Base-by-base conservation (phyloP, 306 rosid species). In the Myrica gale region DNA sequence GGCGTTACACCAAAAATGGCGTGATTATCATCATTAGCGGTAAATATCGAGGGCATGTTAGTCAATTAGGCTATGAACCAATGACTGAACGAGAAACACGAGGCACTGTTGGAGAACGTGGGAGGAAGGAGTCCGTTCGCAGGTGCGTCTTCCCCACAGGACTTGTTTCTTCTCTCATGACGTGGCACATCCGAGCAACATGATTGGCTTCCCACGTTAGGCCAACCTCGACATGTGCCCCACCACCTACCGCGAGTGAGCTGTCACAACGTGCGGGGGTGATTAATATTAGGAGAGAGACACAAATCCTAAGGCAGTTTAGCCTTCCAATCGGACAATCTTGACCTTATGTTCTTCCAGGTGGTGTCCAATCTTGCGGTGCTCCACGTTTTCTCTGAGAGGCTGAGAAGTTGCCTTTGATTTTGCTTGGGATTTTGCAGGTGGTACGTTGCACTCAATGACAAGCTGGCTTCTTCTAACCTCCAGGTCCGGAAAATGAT, bases 211-310 rank as follows among this genome's bases (percentile, higher is more conserved):
- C 48, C 63, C 89, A 86, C 78, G 89, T 79, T 85, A 56, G 66
- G 90, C 82, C 80, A 81, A 77, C 81, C 77, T 47, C 55, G 87
- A 84, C 79, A 73, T 9, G 74, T 57, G 37, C 76, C 85, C 87
- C 77, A 55, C 76, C 84, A 83, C 78, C 76, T 51, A 86, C 88
- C 55, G 70, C 69, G 80, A 76, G 78, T 93, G 94, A 91, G 90
- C 91, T 91, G 94, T 90, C 86, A 81, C 71, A 80, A 84, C 79
- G 86, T 89, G 95, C 76, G 77, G 72, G 78, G 74, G 55, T 17
- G 83, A 63, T 52, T 41, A 12, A 12, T 66, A 10, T 21, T 46
- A 5, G 21, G 3, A 32, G 19, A 32, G 0, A 6, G 16, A 11
- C 5, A 37, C 3, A 3, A 7, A 85, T 83, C 91, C 19, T 5